A percentile compares a stretch with the other conserved stretches of the same genome.
These are phyloP conservation scores for Suillus cothurnatus DNA, from an alignment of 768 basidiomycete genomes.

Conservation along the genomic window DNA sequence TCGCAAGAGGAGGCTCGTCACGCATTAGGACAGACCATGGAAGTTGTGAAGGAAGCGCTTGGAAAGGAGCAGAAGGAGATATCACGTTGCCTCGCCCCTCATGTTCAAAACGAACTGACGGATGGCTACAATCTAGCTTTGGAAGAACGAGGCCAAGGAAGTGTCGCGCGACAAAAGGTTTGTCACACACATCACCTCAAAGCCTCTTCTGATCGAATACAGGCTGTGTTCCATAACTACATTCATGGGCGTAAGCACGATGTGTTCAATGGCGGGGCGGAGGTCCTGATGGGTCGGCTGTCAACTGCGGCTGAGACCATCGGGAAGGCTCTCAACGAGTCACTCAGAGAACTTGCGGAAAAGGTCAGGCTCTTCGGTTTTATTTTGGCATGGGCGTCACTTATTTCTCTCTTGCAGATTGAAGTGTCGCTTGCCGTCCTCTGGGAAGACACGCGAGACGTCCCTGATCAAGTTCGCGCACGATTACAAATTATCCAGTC, in stretches of 20 bases:
- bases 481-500: conserved; percentile 42
- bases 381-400: conserved; percentile 8
- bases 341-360: conserved; percentile 52
- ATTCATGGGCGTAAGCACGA: conserved; percentile 46
- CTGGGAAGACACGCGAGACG: conserved; percentile 57
- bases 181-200: conserved; percentile 3
- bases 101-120: conserved; percentile 51
- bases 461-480: conserved; percentile 44
- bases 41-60: conserved; percentile 51
- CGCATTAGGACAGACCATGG: conserved; percentile 50
- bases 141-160: conserved; percentile 55
- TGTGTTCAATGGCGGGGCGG: conserved; percentile 55
- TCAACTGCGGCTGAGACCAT: conserved; percentile 49
- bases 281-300: conserved; percentile 50
- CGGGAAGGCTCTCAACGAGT: conserved; percentile 47
- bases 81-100: conserved; percentile 57
- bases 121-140: conserved; percentile 57
- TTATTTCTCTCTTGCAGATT: conserved; percentile 30
- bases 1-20: conserved; percentile 54
- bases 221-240: conserved; percentile 52
- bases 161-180: conserved; percentile 64
- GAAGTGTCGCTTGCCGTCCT: conserved; percentile 60
- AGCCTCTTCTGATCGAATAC: conserved; percentile 2
- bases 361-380: conserved; percentile 43
- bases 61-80: conserved; percentile 59